Conservation (phyloP, 208 protist genomes). For the Sergeia podlipaevii region DNA sequence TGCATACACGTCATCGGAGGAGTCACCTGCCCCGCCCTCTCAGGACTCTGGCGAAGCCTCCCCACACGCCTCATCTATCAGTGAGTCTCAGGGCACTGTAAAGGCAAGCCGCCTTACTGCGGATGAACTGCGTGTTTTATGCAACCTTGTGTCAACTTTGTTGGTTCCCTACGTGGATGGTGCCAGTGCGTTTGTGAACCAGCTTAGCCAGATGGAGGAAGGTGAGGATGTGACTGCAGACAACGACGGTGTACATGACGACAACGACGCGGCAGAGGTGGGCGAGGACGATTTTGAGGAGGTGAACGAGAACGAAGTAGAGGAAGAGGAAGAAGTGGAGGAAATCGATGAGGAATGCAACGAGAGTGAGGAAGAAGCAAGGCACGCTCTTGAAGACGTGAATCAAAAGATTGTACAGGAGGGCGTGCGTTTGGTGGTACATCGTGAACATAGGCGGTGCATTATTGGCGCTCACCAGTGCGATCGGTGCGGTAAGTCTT, state of each 20-base stretch:
- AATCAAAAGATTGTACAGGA: slow-evolving; percentile 22
- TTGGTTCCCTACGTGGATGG: slow-evolving; percentile 33
- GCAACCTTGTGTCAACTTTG: slow-evolving; percentile 34
- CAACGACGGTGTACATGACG: slow-evolving; percentile 8
- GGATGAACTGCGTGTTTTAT: slow-evolving; percentile 43
- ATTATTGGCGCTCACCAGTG: slow-evolving; percentile 40
- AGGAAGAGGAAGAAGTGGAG: slow-evolving; percentile 13
- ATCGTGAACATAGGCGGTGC: slow-evolving; percentile 28
- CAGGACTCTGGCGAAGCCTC: background rate
- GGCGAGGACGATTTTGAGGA: slow-evolving; percentile 15
- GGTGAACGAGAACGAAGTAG: background rate
- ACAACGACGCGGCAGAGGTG: slow-evolving; percentile 15
- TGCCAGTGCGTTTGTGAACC: slow-evolving; percentile 28
- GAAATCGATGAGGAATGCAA: slow-evolving; percentile 23
- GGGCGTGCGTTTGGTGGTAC: slow-evolving; percentile 23
- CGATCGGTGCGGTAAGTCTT: slow-evolving; percentile 48
- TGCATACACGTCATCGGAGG: background rate
- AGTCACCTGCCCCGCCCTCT: background rate
- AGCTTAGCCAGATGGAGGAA: slow-evolving; percentile 16
- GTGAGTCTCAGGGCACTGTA: slow-evolving; percentile 1
- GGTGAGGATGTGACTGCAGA: background rate
- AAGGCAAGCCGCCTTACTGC: slow-evolving; percentile 17
- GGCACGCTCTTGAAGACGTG: slow-evolving; percentile 4
- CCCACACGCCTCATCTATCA: background rate
- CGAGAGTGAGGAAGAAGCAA: slow-evolving; percentile 18